These are phyloP conservation scores for Sporisorium reilianum DNA, from an alignment of 1,284 basidiomycete genomes.

Conservation along the genomic window DNA sequence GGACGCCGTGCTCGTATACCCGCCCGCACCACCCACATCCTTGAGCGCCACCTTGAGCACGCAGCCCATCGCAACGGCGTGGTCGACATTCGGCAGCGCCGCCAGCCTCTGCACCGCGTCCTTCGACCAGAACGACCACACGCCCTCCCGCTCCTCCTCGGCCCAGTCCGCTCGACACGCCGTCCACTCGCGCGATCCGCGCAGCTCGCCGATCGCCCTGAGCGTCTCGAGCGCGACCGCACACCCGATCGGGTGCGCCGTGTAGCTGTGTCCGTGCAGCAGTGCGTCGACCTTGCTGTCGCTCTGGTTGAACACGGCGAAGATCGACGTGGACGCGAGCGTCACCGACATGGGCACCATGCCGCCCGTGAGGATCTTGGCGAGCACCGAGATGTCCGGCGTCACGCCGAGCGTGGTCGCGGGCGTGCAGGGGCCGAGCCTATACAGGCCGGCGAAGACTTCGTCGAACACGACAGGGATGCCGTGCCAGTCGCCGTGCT, in stretches of 20 bases:
- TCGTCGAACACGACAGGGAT: conserved; percentile 96
- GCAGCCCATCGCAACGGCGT: conserved; percentile 88
- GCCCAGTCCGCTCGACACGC: conserved; percentile 74
- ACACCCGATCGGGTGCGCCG: conserved; percentile 76
- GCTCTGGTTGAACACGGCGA: conserved; percentile 79
- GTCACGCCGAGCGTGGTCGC: conserved; percentile 50
- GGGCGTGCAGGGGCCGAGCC: conserved; percentile 75
- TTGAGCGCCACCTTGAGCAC: conserved; percentile 85
- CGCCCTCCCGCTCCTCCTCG: conserved; percentile 25
- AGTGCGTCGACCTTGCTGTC: conserved; percentile 85
- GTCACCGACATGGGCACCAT: conserved; percentile 83
- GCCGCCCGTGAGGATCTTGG: conserved; percentile 94
- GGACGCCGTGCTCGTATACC: conserved; percentile 58
- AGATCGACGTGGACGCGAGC: conserved; percentile 83
- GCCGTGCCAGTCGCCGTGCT: conserved; percentile 74
- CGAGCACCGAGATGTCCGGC: conserved; percentile 84
- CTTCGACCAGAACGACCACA: conserved; percentile 92
- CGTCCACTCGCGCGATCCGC: conserved; percentile 75
- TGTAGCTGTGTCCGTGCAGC: conserved; percentile 92
- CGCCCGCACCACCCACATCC: conserved; percentile 74
- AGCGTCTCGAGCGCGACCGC: conserved; percentile 87
- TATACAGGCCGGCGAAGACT: conserved; percentile 91
- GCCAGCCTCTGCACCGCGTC: conserved; percentile 79
- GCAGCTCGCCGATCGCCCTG: conserved; percentile 73
- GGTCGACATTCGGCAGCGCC: conserved; percentile 74